A percentile compares a stretch with the other conserved stretches of the same genome.
Conservation (phyloP, 208 protist genomes). For the Trypanosoma congolense region DNA sequence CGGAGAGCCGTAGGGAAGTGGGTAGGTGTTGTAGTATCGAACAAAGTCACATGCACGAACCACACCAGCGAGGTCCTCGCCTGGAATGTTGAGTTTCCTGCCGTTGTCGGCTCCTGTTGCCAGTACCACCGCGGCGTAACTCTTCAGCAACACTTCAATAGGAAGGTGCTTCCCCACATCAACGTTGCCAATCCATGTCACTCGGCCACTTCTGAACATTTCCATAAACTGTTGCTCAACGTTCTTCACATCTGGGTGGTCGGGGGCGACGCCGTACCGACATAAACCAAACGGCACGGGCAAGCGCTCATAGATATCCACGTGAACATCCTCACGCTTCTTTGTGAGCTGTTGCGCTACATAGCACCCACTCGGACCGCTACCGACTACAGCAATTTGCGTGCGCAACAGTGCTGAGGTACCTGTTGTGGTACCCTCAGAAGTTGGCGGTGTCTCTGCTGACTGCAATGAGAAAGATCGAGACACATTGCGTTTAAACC, state of each 20-base stretch:
- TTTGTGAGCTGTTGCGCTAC: slow-evolving; percentile 87
- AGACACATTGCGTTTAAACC: too few relatives aligned
- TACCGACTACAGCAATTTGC: slow-evolving; percentile 92
- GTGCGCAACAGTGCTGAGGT: slow-evolving; percentile 25
- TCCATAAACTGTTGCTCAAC: slow-evolving; percentile 88
- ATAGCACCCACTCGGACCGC: slow-evolving; percentile 95
- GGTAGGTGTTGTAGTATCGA: slow-evolving; percentile 95
- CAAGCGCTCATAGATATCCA: slow-evolving; percentile 92
- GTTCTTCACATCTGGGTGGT: slow-evolving; percentile 97
- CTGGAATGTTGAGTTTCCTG: slow-evolving; percentile 68
- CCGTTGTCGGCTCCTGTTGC: slow-evolving; percentile 84
- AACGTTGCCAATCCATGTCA: slow-evolving; percentile 93
- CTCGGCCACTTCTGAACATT: slow-evolving; percentile 65
- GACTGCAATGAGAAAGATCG: too few relatives aligned
- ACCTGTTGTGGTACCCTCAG: background rate
- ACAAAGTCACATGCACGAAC: slow-evolving; percentile 88
- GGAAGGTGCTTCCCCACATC: slow-evolving; percentile 74
- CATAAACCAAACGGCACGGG: slow-evolving; percentile 95
- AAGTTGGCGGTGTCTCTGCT: too few relatives aligned
- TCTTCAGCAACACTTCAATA: slow-evolving; percentile 53
- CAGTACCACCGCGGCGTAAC: slow-evolving; percentile 93
- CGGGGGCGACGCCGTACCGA: slow-evolving; percentile 96
- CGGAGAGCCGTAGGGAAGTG: slow-evolving; percentile 74
- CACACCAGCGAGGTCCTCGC: slow-evolving; percentile 82
- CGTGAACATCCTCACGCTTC: slow-evolving; percentile 58